Base-by-base conservation (phyloP, 139 green algal genomes). In the Chlorokybus atmophyticus region DNA sequence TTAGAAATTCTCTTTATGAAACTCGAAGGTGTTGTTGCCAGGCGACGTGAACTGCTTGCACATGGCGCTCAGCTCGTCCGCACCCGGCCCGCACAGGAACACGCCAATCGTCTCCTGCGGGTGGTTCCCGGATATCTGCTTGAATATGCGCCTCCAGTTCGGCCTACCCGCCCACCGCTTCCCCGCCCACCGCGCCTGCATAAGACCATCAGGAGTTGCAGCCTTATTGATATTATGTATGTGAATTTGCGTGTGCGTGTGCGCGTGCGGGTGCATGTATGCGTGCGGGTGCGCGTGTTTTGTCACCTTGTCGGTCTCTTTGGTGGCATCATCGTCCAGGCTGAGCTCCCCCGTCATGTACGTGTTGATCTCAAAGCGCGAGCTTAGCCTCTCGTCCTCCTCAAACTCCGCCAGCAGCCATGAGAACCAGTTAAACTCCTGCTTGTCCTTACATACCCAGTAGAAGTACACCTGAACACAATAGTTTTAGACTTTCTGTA, bases 371-470 rank as follows among this genome's bases (percentile, higher is more conserved):
- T 59, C 52, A 27, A 59, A 59, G 29, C 29, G 52, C 31, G 10
- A 8, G 17, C 44, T 53, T 23, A 21, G 8, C 44, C 8, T 27
- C 10, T 53, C 17, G 7, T 21, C 10, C n/a, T 21, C 10, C 44
- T 53, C 44, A 8, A 59, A 32, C 29, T 59, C 52, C 29, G 29
- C 29, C 31, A 59, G 29, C 29, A 59, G 52, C 52, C 52, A 59
- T 19, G 31, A 49, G 52, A 59, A 59, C 52, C 52, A 59, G 29
- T 59, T 26, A 32, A 59, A 59, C 19, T 59, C 52, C 52, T 59
- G 29, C 29, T 27, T 30, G 30, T 59, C 52, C n/a, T 21, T 19
- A 21, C 44, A 53, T 19, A 53, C 17, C 44, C 44, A 53, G 17
- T 53, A 53, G 44, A 53, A 53, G 44, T 53, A 53, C 10, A 53